phyloP scores from a whole-genome alignment of 2,329 filamentous ascomycete genomes.

The Lachnellula suecica region DNA sequence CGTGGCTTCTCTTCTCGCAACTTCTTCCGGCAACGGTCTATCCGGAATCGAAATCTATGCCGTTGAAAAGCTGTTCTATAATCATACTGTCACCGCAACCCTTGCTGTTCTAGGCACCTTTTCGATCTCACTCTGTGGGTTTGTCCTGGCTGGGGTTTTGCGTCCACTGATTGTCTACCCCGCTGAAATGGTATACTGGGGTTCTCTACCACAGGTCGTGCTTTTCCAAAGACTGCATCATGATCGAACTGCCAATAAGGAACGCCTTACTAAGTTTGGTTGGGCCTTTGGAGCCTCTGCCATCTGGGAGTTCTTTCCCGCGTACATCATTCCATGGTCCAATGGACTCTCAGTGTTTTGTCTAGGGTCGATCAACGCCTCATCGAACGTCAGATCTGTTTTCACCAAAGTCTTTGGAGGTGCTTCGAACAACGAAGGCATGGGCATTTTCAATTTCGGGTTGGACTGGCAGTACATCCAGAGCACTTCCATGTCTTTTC shows the following conservation, averaged over 20 bases:
- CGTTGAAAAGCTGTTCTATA: neutral
- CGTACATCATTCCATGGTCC: slow-evolving; percentile 42
- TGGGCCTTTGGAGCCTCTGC: slow-evolving; percentile 30
- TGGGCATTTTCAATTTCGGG: slow-evolving; percentile 39
- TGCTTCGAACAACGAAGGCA: slow-evolving; percentile 44
- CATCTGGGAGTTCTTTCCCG: slow-evolving; percentile 47
- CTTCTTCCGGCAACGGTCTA: neutral
- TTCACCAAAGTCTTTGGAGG: slow-evolving; percentile 52
- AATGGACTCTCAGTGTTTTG: slow-evolving; percentile 44
- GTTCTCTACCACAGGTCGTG: slow-evolving; percentile 35
- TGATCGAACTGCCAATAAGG: slow-evolving; percentile 33
- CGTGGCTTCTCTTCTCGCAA: neutral
- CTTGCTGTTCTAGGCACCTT: neutral
- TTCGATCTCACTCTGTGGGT: neutral
- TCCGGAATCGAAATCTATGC: neutral
- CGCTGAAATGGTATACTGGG: slow-evolving; percentile 40
- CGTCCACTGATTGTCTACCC: slow-evolving; percentile 54
- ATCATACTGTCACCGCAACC: neutral
- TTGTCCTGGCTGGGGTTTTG: slow-evolving; percentile 52
- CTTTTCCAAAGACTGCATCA: slow-evolving; percentile 38
- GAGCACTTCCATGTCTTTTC: slow-evolving; percentile 34
- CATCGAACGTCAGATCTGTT: slow-evolving; percentile 24
- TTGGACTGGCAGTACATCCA: slow-evolving; percentile 45
- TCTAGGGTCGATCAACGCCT: slow-evolving; percentile 41
- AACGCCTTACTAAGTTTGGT: slow-evolving; percentile 8